Conservation (phyloP, 208 protist species). For the Lotmaria passim region DNA sequence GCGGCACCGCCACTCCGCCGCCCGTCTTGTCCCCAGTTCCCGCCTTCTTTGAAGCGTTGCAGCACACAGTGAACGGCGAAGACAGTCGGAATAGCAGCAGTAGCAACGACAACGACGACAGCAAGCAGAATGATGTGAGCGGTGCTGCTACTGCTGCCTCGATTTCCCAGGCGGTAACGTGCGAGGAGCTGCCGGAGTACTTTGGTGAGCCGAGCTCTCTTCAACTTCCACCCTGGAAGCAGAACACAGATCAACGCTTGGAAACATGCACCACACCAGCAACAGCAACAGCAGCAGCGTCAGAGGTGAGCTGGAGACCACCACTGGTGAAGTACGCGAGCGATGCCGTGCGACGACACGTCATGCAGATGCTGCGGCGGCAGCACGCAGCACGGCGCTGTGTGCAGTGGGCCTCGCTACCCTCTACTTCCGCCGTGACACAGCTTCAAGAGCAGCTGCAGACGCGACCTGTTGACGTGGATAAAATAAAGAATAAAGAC, state of each 20-base stretch:
- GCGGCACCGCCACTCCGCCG: neutral
- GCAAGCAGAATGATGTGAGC: neutral
- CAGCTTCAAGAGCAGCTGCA: constrained; percentile 5
- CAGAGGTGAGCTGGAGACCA: constrained; percentile 14
- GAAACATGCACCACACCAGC: neutral
- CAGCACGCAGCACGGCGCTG: constrained; percentile 32
- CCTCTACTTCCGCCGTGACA: constrained; percentile 23
- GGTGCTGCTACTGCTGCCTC: neutral
- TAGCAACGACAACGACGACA: neutral
- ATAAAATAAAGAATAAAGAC: neutral
- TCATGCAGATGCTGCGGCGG: constrained; percentile 16
- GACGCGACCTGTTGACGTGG: too few relatives aligned
- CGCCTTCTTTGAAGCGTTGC: constrained; percentile 26
- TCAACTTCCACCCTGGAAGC: neutral
- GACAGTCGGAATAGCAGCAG: neutral
- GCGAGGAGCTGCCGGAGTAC: constrained; percentile 14
- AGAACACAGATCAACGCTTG: neutral
- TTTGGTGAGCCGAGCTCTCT: constrained; percentile 12
- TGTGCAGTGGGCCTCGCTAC: constrained; percentile 46
- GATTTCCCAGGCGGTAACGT: neutral
- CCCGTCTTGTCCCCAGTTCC: constrained; percentile 19
- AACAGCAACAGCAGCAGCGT: neutral
- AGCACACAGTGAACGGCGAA: constrained; percentile 7
- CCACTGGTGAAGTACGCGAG: constrained; percentile 16
- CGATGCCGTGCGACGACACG: constrained; percentile 25